These are phyloP conservation scores for Aspergillus spinulosporus DNA, from an alignment of 2,329 filamentous ascomycete species.

Conservation along the genomic window DNA sequence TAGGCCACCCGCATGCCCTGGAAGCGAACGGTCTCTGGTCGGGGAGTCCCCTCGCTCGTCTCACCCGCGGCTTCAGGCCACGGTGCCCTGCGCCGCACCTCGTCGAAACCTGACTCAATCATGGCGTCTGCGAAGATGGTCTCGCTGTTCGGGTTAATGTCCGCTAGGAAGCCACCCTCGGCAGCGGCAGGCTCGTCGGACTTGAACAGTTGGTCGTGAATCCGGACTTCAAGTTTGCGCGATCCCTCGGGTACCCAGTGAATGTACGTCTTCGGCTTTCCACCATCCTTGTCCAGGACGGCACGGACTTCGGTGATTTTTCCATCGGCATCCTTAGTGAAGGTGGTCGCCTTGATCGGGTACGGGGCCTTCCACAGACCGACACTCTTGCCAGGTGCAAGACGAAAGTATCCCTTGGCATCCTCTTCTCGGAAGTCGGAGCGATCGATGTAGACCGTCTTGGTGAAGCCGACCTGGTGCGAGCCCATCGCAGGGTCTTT, in stretches of 20 bases:
- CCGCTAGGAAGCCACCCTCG: conserved; percentile 76
- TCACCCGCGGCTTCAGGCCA: conserved; percentile 78
- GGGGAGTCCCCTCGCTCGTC: conserved; percentile 34
- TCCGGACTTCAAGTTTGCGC: conserved; percentile 68
- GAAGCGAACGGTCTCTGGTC: conserved; percentile 78
- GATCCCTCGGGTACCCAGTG: conserved; percentile 77
- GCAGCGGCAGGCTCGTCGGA: conserved; percentile 76
- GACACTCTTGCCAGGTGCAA: conserved; percentile 72
- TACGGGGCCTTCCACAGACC: conserved; percentile 71
- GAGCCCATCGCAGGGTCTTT: conserved; percentile 64
- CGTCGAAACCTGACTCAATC: conserved; percentile 79
- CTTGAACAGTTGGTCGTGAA: conserved; percentile 83
- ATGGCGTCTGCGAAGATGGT: conserved; percentile 72
- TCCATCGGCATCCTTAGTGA: conserved; percentile 66
- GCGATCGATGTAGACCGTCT: conserved; percentile 80
- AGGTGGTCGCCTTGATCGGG: conserved; percentile 68
- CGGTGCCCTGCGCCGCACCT: conserved; percentile 70
- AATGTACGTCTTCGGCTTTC: conserved; percentile 74
- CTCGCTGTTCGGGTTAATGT: conserved; percentile 83
- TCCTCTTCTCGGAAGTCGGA: conserved; percentile 72
- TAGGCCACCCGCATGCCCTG: conserved; percentile 82
- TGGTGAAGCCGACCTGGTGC: conserved; percentile 66
- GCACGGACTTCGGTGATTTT: conserved; percentile 67
- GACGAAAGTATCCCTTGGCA: conserved; percentile 68
- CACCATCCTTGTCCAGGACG: conserved; percentile 66